Percentiles rank a stretch among this genome's conserved stretches.
Conservation (phyloP, 306 rosid genomes). For the Oxytropis ochrocephala region DNA sequence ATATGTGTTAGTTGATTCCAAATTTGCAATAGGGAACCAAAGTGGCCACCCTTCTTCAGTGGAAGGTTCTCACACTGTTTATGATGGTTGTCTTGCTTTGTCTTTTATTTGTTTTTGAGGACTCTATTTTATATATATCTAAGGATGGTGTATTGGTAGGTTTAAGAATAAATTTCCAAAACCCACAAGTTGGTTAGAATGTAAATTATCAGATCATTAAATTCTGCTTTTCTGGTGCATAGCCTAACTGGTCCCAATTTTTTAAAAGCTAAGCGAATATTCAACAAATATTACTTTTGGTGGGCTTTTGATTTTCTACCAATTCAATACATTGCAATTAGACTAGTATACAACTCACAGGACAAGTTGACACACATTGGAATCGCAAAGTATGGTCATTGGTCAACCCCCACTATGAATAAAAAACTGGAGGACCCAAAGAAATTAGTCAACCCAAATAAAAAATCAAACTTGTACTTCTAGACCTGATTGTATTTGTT, state of each 20-base stretch:
- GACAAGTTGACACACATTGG: slow-evolving; percentile 10
- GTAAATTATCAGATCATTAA: slow-evolving; percentile 1
- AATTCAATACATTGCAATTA: neutral
- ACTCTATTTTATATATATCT: neutral
- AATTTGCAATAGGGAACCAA: slow-evolving; percentile 18
- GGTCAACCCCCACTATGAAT: slow-evolving; percentile 23
- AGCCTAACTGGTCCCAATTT: slow-evolving; percentile 7
- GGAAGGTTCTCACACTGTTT: slow-evolving; percentile 20
- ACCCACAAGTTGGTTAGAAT: slow-evolving; percentile 1
- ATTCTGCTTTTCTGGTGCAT: neutral
- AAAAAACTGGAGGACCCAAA: neutral
- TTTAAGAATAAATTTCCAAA: slow-evolving; percentile 10
- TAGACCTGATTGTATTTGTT: neutral
- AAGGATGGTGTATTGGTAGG: slow-evolving; percentile 7
- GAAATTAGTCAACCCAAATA: slow-evolving; percentile 10
- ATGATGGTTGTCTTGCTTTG: slow-evolving; percentile 13
- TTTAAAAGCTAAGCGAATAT: slow-evolving; percentile 21
- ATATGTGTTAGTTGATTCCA: slow-evolving; percentile 21
- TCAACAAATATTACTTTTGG: slow-evolving; percentile 19
- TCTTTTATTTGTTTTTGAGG: neutral
- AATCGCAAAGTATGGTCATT: slow-evolving; percentile 8
- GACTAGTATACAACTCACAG: neutral
- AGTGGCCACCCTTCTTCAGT: slow-evolving; percentile 24
- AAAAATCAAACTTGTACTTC: neutral
- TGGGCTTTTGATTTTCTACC: slow-evolving; percentile 7